phyloP scores from a whole-genome alignment of 805 yeast genomes.

The Zygosaccharomyces gambellarensis region DNA sequence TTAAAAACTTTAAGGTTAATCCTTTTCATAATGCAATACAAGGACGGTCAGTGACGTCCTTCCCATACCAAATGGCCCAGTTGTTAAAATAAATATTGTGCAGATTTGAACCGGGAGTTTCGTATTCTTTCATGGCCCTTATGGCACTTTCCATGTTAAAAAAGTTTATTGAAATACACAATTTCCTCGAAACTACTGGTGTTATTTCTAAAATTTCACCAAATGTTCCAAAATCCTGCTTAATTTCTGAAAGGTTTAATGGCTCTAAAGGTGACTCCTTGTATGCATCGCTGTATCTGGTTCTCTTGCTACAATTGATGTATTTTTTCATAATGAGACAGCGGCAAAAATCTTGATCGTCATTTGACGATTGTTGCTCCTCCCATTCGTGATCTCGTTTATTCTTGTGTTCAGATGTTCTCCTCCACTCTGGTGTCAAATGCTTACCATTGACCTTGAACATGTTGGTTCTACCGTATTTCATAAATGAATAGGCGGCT shows the following conservation, averaged over 20 bases:
- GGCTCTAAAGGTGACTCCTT: slow-evolving; percentile 38
- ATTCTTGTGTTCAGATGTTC: slow-evolving; percentile 8
- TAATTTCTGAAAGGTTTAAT: slow-evolving; percentile 43
- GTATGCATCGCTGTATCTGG: slow-evolving; percentile 7
- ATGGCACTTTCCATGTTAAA: slow-evolving; percentile 57
- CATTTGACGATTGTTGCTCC: slow-evolving; percentile 2
- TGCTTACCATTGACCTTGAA: slow-evolving; percentile 56
- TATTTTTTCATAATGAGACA: slow-evolving; percentile 46
- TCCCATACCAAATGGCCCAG: slow-evolving; percentile 66
- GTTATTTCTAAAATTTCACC: slow-evolving; percentile 59
- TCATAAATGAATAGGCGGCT: slow-evolving; percentile 51
- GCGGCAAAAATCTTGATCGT: slow-evolving; percentile 48
- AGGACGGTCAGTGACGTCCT: slow-evolving; percentile 59
- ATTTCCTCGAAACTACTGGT: slow-evolving; percentile 62
- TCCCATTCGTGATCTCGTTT: slow-evolving; percentile 26
- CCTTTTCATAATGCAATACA: slow-evolving; percentile 31
- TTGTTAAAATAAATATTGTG: slow-evolving; percentile 42
- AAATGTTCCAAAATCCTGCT: slow-evolving; percentile 47
- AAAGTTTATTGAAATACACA: slow-evolving; percentile 58
- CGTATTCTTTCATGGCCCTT: slow-evolving; percentile 47
- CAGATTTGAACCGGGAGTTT: slow-evolving; percentile 34
- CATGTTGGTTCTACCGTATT: slow-evolving; percentile 47
- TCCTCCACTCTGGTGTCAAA: slow-evolving; percentile 45
- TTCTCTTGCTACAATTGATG: slow-evolving; percentile 3
- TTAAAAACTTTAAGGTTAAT: background rate